Evolutionary conservation across 2,329 filamentous ascomycete species (phyloP), one percentile per base, ranked within the genome.

Genomic region (Colletotrichum somersetense): DNA sequence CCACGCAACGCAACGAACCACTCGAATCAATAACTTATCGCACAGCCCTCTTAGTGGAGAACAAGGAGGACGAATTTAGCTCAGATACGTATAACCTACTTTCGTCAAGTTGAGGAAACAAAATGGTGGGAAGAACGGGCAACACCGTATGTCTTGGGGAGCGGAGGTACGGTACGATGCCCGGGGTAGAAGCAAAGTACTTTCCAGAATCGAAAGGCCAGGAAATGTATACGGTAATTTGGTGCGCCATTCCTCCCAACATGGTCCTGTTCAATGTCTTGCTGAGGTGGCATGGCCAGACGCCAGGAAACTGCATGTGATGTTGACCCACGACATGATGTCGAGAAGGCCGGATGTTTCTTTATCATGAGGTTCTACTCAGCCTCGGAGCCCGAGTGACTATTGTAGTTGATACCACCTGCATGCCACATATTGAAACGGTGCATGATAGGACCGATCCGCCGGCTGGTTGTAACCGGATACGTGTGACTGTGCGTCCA

Each of bases 31-130:
- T 68, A 71, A 62, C n/a, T 58, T 18, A 52, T 68, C 65, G 65
- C 69, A 71, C 69, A 71, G 69, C 69, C 69, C 58, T 44, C 35
- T 52, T 26, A 58, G 69, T 71, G 69, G 69, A 30, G 65, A 71
- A 50, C 33, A 35, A 52, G 42, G 35, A 44, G 35, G 69, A 68
- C 65, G 46, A 18, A 71, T 63, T 59, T 63, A 62, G 69, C 69
- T 63, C 69, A 63, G 65, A 68, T 67, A 67, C 42, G 38, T n/a
- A 20, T 3, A 35, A 57, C 38, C 62, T 67, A 35, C 63, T 71
- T 62, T 63, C 53, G 58, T 63, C 64, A 68, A 30, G 58, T 50
- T 35, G 23, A 62, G 58, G 46, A 58, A 58, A 59, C 33, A 58
- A 50, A 48, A 62, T 50, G 68, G 64, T 62, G 68, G 57, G 44